Conservation (phyloP, 495 filamentous ascomycete species). For the Neohortaea acidophila region DNA sequence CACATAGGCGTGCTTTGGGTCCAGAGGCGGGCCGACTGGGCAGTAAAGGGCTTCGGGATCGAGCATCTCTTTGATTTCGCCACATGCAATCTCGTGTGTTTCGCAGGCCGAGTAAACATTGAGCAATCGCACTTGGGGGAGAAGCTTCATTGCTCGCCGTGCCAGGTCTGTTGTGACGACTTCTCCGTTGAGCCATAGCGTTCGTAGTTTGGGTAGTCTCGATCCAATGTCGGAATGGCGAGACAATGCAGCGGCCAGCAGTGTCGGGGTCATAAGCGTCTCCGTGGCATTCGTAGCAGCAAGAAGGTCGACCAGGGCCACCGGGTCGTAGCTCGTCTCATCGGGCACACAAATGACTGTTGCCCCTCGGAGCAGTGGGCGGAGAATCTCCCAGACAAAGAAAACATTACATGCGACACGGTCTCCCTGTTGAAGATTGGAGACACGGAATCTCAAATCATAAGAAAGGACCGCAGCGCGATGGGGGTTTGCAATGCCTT, state of each 20-base stretch:
- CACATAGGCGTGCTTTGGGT: constrained; percentile 44
- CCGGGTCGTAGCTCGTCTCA: constrained; percentile 52
- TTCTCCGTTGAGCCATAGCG: constrained; percentile 56
- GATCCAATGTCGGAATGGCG: constrained; percentile 41
- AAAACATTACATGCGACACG: constrained; percentile 61
- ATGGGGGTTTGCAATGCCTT: constrained; percentile 56
- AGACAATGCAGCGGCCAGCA: constrained; percentile 47
- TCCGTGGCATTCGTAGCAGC: constrained; percentile 43
- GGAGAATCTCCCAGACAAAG: constrained; percentile 60
- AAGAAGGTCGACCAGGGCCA: constrained; percentile 48
- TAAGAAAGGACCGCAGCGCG: constrained; percentile 50
- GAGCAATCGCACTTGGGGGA: constrained; percentile 47
- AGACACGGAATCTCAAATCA: constrained; percentile 44
- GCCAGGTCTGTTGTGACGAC: constrained; percentile 55
- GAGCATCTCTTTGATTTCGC: constrained; percentile 49
- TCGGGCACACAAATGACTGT: constrained; percentile 52
- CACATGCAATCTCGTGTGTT: constrained; percentile 57
- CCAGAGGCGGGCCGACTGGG: constrained; percentile 47
- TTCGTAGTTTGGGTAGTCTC: constrained; percentile 43
- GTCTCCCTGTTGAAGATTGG: constrained; percentile 46
- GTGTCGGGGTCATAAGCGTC: constrained; percentile 59
- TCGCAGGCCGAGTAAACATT: constrained; percentile 62
- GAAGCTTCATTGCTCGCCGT: constrained; percentile 40
- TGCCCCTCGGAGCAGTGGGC: constrained; percentile 51
- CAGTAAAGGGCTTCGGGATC: constrained; percentile 36